Evolutionary conservation across 208 protist genomes (phyloP), one percentile per base, ranked within the genome.

Genomic region (Angomonas desouzai): DNA sequence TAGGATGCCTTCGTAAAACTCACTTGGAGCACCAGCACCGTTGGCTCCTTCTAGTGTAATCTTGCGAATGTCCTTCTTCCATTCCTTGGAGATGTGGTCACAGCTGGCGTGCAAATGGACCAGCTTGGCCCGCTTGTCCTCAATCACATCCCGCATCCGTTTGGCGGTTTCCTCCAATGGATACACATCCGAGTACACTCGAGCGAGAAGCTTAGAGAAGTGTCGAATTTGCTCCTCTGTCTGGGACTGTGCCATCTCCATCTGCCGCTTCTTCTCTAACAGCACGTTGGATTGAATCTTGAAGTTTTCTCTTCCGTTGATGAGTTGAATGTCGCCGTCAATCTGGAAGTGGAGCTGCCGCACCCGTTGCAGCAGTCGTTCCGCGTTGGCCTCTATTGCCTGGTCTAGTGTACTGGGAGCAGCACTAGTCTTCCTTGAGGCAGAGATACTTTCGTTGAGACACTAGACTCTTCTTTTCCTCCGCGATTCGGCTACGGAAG

Each of bases 41-140:
- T 2, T 10, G 25, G 27, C 49, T 10, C 16, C 49, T 23, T 56
- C 55, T 23, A 64, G 68, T 18, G 78, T 60, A 29, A 62, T 66
- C 29, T 58, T 63, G 23, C 74, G 58, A 13, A 77, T 66, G 23
- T 80, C 70, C 9, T 66, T 48, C 49, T 48, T 63, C 78, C 78
- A 84, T 16, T 43, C 38, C 22, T 66, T 34, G 23, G 74, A 75
- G 29, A 64, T 70, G 56, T 56, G 64, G 20, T 69, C 64, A 10
- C 49, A 48, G 11, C 55, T 61, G 29, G 62, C 68, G 23, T 73
- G 74, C 38, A 72, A 57, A n/a, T 64, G 56, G 3, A 62, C n/a
- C 33, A 71, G 64, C 25, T 58, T 64, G 9, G 65, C 64, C 34
- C 74, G 69, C 13, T 65, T 56, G 25, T 65, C 56, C 29, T 49